Percentiles rank a stretch among this genome's conserved stretches.
phyloP scores from a whole-genome alignment of 345 rosid species.

The Corchorus olitorius region DNA sequence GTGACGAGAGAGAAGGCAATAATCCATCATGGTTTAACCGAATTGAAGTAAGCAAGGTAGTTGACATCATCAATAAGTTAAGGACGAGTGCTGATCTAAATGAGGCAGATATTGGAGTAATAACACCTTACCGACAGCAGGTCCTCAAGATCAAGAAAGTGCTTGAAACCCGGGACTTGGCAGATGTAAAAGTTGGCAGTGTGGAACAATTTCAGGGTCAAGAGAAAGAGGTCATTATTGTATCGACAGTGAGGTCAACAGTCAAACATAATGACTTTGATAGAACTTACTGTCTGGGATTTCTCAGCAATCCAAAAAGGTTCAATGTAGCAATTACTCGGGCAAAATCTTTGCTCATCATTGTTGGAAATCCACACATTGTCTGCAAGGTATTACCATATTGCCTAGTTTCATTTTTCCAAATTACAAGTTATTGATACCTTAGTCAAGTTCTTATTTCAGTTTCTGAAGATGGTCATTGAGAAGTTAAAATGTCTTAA shows the following conservation, averaged over 20 bases:
- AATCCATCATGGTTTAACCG: slow-evolving; percentile 79
- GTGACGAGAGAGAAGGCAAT: slow-evolving; percentile 68
- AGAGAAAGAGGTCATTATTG: slow-evolving; percentile 55
- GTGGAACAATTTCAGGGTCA: slow-evolving; percentile 81
- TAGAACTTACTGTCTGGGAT: slow-evolving; percentile 44
- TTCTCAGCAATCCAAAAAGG: slow-evolving; percentile 60
- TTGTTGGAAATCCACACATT: slow-evolving; percentile 60
- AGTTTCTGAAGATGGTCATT: not conserved
- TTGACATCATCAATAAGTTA: slow-evolving; percentile 46
- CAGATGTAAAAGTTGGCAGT: slow-evolving; percentile 58
- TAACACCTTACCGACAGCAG: slow-evolving; percentile 68
- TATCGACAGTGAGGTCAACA: slow-evolving; percentile 68
- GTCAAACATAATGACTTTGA: slow-evolving; percentile 52
- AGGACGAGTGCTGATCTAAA: slow-evolving; percentile 25
- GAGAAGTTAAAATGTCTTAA: not conserved
- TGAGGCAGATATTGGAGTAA: slow-evolving; percentile 58
- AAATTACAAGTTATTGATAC: not conserved
- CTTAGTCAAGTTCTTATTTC: not conserved
- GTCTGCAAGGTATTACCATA: slow-evolving; percentile 44
- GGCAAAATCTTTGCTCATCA: slow-evolving; percentile 50
- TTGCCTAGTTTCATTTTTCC: not conserved
- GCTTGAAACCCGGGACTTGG: slow-evolving; percentile 48
- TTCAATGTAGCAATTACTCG: slow-evolving; percentile 64
- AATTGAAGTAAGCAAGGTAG: slow-evolving; percentile 67
- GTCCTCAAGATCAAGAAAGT: slow-evolving; percentile 53